phyloP scores from a whole-genome alignment of 768 basidiomycete genomes.

The Podaxis mareebaensis region DNA sequence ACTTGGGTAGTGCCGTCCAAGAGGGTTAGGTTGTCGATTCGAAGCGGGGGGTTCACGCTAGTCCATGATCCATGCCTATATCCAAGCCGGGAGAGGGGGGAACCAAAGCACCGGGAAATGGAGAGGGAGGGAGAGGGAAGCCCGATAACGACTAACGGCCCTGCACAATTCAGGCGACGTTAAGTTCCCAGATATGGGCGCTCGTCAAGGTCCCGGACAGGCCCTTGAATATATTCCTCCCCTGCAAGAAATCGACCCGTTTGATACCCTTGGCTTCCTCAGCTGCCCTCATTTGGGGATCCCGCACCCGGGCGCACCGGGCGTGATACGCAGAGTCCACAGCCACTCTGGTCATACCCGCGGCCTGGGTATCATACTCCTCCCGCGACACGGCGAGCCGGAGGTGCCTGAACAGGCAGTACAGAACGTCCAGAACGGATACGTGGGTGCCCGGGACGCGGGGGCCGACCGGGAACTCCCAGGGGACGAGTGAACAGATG shows the following conservation, averaged over 20 bases:
- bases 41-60: not conserved
- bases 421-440: constrained; percentile 51
- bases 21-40: not conserved
- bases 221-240: constrained; percentile 47
- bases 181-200: constrained; percentile 46
- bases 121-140: not conserved
- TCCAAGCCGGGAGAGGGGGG: not conserved
- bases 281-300: constrained; percentile 29
- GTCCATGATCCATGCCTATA: not conserved
- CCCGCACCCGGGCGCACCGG: constrained; percentile 37
- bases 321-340: constrained; percentile 48
- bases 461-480: constrained; percentile 33
- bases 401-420: constrained; percentile 46
- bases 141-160: not conserved
- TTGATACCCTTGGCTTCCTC: constrained; percentile 53
- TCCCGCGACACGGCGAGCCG: constrained; percentile 41
- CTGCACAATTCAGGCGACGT: constrained; percentile 26
- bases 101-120: not conserved
- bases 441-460: constrained; percentile 31
- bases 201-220: constrained; percentile 43
- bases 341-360: constrained; percentile 30
- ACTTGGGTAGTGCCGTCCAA: not conserved
- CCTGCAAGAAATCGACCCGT: constrained; percentile 55
- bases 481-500: constrained; percentile 31
- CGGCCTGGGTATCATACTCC: constrained; percentile 44